Evolutionary conservation across 306 rosid genomes (phyloP).

Genomic region (Vachellia collinsii): DNA sequence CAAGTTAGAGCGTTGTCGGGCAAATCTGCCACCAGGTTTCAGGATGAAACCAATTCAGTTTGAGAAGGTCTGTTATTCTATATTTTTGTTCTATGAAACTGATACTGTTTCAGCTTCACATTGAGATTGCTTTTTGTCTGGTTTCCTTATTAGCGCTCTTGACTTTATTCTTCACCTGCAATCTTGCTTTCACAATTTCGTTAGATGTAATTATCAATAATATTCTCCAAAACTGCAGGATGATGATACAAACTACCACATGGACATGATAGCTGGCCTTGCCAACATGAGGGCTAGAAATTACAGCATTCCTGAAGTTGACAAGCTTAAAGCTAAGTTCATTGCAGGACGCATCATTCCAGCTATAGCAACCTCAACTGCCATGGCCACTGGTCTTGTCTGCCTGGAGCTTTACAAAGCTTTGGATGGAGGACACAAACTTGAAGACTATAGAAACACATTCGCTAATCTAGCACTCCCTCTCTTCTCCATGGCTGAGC

Average conservation of each 20-base stretch:
- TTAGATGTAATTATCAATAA: background rate
- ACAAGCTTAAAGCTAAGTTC: conserved; percentile 95
- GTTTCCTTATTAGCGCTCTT: background rate
- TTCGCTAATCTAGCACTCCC: conserved; percentile 91
- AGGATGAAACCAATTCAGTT: conserved; percentile 96
- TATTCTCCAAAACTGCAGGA: conserved; percentile 61
- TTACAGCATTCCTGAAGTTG: conserved; percentile 95
- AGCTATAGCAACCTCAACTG: conserved; percentile 93
- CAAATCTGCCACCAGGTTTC: conserved; percentile 64
- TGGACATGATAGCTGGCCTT: conserved; percentile 94
- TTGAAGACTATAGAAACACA: conserved; percentile 89
- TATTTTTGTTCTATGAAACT: background rate
- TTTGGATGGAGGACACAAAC: conserved; percentile 76
- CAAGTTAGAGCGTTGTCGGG: conserved; percentile 64
- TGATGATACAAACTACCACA: conserved; percentile 93
- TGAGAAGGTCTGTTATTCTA: conserved; percentile 66
- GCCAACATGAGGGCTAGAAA: conserved; percentile 99
- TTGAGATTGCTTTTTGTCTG: background rate
- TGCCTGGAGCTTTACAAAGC: conserved; percentile 94
- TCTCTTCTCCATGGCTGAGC: conserved; percentile 89
- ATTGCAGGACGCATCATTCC: conserved; percentile 97
- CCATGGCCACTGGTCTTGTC: conserved; percentile 97
- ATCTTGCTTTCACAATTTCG: background rate
- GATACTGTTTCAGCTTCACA: background rate
- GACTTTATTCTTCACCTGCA: background rate